These are phyloP conservation scores for Chaetomium fimeti DNA, from an alignment of 495 filamentous ascomycete genomes.

Conservation along the genomic window DNA sequence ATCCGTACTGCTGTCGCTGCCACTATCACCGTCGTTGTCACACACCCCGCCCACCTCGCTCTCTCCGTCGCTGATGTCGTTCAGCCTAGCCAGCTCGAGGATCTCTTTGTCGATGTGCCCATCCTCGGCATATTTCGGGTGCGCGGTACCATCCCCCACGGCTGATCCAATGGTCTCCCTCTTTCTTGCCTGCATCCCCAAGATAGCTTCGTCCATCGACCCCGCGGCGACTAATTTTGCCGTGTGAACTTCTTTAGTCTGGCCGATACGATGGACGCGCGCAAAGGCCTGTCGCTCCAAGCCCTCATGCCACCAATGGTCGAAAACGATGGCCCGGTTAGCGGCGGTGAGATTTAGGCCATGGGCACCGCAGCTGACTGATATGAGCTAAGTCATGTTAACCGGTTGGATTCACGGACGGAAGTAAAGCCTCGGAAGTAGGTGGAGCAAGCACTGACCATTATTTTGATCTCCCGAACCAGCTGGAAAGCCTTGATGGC, in stretches of 20 bases:
- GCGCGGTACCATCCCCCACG: neutral
- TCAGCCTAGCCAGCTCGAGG: neutral
- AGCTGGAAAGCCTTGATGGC: conserved; percentile 28
- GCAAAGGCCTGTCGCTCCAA: conserved; percentile 57
- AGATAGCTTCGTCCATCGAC: conserved; percentile 53
- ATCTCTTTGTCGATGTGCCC: neutral
- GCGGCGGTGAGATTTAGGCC: conserved; percentile 38
- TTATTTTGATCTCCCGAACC: conserved; percentile 28
- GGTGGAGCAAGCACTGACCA: conserved; percentile 24
- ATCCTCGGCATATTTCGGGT: neutral
- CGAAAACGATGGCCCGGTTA: conserved; percentile 46
- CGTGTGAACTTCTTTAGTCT: conserved; percentile 53
- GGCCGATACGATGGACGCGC: conserved; percentile 63
- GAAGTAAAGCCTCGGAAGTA: neutral
- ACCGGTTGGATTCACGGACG: neutral
- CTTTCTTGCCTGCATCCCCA: conserved; percentile 33
- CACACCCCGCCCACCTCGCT: neutral
- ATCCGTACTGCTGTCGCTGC: neutral
- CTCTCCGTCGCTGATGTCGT: neutral
- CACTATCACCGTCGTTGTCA: neutral
- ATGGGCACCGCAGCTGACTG: conserved; percentile 36
- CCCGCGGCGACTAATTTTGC: conserved; percentile 51
- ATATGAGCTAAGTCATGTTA: conserved; percentile 30
- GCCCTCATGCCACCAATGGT: conserved; percentile 45
- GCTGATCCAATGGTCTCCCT: neutral